Conservation (phyloP, 2,329 filamentous ascomycete genomes). For the Venturia carpophila region DNA sequence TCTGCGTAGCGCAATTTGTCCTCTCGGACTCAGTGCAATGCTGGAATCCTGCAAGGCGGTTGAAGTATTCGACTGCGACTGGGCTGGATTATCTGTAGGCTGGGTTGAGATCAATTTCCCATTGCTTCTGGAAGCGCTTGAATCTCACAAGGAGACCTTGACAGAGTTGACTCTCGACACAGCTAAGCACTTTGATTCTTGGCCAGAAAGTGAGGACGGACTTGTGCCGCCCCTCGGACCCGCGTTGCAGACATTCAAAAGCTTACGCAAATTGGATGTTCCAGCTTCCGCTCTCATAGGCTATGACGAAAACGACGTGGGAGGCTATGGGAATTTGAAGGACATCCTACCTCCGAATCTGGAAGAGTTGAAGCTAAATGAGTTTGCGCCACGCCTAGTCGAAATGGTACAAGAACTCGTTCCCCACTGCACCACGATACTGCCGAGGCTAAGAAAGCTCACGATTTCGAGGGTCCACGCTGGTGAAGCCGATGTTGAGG, state of each 20-base stretch:
- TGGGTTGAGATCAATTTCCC: slow-evolving; percentile 20
- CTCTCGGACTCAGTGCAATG: slow-evolving; percentile 11
- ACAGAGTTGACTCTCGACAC: slow-evolving; percentile 11
- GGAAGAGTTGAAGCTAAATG: slow-evolving; percentile 17
- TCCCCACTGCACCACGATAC: background rate
- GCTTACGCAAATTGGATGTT: slow-evolving; percentile 14
- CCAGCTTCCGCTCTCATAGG: slow-evolving; percentile 18
- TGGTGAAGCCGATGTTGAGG: slow-evolving; percentile 14
- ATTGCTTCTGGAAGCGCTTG: background rate
- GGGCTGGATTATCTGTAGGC: slow-evolving; percentile 17
- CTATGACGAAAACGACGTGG: slow-evolving; percentile 17
- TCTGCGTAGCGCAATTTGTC: slow-evolving; percentile 16
- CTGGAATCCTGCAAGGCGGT: slow-evolving; percentile 14
- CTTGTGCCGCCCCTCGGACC: slow-evolving; percentile 17
- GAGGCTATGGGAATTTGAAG: background rate
- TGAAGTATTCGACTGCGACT: slow-evolving; percentile 17
- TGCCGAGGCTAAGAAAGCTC: slow-evolving; percentile 7
- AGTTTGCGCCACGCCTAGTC: slow-evolving; percentile 14
- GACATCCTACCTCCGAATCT: slow-evolving; percentile 15
- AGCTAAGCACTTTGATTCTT: slow-evolving; percentile 18
- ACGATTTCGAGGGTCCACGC: slow-evolving; percentile 7
- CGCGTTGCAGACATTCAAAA: slow-evolving; percentile 10
- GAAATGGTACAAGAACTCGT: slow-evolving; percentile 14
- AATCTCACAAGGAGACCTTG: slow-evolving; percentile 13
- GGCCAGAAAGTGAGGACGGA: slow-evolving; percentile 18